phyloP scores from a whole-genome alignment of 441 rosid species.

The Croton laevigatus region DNA sequence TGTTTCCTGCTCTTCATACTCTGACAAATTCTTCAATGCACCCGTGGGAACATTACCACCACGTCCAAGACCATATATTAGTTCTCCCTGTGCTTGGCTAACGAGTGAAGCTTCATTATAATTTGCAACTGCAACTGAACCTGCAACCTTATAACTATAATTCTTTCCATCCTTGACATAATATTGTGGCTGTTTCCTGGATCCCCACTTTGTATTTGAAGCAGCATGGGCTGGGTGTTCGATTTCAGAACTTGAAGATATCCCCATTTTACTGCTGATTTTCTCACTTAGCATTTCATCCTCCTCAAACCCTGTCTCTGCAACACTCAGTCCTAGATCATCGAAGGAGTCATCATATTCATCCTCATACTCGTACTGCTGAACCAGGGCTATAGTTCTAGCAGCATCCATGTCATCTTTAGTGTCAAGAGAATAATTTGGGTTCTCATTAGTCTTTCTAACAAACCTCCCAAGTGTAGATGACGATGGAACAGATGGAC shows the following conservation, averaged over 20 bases:
- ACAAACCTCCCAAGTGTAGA: conserved; percentile 67
- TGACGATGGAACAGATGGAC: conserved; percentile 49
- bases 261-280: conserved; percentile 31
- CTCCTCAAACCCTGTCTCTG: conserved; percentile 68
- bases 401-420: conserved; percentile 48
- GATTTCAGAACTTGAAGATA: conserved; percentile 32
- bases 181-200: conserved; percentile 71
- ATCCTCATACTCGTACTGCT: conserved; percentile 89
- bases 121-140: conserved; percentile 79
- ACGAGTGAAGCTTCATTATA: conserved; percentile 65
- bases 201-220: conserved; percentile 68
- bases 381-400: conserved; percentile 51
- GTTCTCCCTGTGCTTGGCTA: conserved; percentile 55
- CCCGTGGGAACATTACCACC: conserved; percentile 92
- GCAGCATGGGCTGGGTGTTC: conserved; percentile 31
- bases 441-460: conserved; percentile 63
- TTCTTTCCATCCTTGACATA: conserved; percentile 95
- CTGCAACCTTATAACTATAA: conserved; percentile 91
- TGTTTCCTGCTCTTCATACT: conserved; percentile 43
- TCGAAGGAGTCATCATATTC: conserved; percentile 98
- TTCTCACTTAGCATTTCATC: conserved; percentile 51
- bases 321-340: conserved; percentile 79
- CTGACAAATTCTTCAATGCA: conserved; percentile 58
- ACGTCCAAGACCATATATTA: conserved; percentile 78
- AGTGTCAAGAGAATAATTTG: conserved; percentile 43